These are phyloP conservation scores for Diplosphaera chodatii DNA, from an alignment of 139 green algal genomes.

Conservation along the genomic window DNA sequence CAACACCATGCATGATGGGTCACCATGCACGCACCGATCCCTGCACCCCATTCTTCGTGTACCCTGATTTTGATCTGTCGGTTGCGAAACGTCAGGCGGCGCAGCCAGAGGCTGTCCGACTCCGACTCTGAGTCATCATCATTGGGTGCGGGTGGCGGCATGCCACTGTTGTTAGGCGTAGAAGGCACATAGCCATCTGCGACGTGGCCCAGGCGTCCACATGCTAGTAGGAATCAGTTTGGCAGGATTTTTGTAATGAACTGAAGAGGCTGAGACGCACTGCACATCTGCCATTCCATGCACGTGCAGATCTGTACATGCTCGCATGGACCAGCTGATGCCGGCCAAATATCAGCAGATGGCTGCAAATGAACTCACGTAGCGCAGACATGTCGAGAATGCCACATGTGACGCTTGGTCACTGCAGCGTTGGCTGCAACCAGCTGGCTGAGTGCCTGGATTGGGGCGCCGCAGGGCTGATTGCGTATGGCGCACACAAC, in stretches of 20 bases:
- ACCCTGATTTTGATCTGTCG: neutral
- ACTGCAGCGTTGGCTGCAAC: conserved; percentile 63
- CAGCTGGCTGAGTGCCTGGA: conserved; percentile 43
- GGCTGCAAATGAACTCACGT: neutral
- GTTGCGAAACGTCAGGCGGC: neutral
- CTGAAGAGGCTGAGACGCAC: too few species aligned
- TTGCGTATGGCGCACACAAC: conserved; percentile 65
- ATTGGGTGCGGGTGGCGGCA: too few species aligned
- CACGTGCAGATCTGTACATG: too few species aligned
- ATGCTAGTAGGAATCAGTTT: too few species aligned
- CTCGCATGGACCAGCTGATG: too few species aligned
- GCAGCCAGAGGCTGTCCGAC: neutral
- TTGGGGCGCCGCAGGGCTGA: conserved; percentile 54
- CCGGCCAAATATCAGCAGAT: neutral
- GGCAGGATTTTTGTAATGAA: too few species aligned
- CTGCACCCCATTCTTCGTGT: conserved; percentile 7
- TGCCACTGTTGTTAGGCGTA: too few species aligned
- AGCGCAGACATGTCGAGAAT: neutral
- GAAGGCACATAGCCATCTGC: too few species aligned
- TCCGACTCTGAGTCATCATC: neutral
- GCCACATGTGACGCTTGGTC: conserved; percentile 14
- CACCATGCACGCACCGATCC: neutral
- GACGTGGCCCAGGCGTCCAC: neutral
- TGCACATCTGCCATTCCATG: too few species aligned
- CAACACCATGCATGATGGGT: too few species aligned